These are phyloP conservation scores for Ormosia emarginata DNA, from an alignment of 306 rosid species.

Conservation along the genomic window DNA sequence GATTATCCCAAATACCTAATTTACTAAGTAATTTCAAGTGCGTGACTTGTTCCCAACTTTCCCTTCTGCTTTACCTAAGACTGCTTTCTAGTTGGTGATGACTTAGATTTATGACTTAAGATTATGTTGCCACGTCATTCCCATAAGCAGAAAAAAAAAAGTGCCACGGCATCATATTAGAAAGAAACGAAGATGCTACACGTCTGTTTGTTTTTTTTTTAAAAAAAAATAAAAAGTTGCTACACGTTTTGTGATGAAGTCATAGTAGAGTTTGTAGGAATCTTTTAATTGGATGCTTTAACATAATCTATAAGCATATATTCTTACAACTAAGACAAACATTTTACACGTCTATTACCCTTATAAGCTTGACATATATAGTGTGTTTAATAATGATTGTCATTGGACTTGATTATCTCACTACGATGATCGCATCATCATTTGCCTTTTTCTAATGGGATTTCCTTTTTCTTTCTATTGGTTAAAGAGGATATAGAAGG, in stretches of 20 bases:
- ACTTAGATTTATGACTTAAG: conserved; percentile 33
- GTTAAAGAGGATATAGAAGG: conserved; percentile 28
- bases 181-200: conserved; percentile 25
- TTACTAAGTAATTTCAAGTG: conserved; percentile 6
- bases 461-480: conserved; percentile 33
- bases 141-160: background rate
- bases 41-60: conserved; percentile 38
- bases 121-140: conserved; percentile 42
- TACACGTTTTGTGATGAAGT: conserved; percentile 38
- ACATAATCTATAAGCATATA: conserved; percentile 12
- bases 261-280: conserved; percentile 5
- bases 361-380: background rate
- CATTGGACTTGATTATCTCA: conserved; percentile 22
- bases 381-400: conserved; percentile 20
- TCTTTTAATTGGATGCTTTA: conserved; percentile 29
- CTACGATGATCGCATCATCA: conserved; percentile 16
- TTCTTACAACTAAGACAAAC: background rate
- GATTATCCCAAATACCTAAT: conserved; percentile 34
- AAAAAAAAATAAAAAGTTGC: background rate
- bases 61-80: conserved; percentile 26
- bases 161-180: conserved; percentile 18
- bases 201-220: conserved; percentile 11
- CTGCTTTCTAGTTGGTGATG: conserved; percentile 33
- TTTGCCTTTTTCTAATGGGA: conserved; percentile 18
- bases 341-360: conserved; percentile 16